Percentiles rank a stretch among this genome's conserved stretches.
Conservation (phyloP, 140 eudicot species). For the Ambrosia hybrid region DNA sequence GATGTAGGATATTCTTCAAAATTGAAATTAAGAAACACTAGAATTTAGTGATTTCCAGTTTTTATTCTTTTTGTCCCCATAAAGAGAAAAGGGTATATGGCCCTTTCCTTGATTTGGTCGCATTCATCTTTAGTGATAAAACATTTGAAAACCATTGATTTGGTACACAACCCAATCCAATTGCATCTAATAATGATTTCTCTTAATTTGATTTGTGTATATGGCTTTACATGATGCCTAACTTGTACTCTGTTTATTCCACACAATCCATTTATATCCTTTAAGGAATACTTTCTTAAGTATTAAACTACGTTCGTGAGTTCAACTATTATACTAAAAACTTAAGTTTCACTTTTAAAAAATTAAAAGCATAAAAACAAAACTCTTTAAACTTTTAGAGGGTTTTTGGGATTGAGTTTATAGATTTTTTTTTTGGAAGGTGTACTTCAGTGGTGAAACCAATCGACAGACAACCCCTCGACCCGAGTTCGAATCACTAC, state of each 20-base stretch:
- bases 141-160: constrained; percentile 20
- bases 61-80: not conserved
- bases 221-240: not conserved
- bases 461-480: too few relatives aligned
- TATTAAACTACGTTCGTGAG: too few relatives aligned
- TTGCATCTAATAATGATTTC: not conserved
- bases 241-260: not conserved
- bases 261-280: too few relatives aligned
- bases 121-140: constrained; percentile 3
- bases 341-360: too few relatives aligned
- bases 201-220: not conserved
- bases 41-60: not conserved
- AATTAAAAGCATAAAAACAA: too few relatives aligned
- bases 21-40: not conserved
- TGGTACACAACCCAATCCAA: constrained; percentile 13
- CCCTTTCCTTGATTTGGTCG: not conserved
- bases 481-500: too few relatives aligned
- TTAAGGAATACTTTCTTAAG: too few relatives aligned
- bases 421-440: too few relatives aligned
- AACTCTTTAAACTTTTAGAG: too few relatives aligned
- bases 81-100: not conserved
- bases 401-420: too few relatives aligned
- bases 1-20: not conserved
- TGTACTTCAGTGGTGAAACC: too few relatives aligned
- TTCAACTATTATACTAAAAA: too few relatives aligned